A percentile compares a stretch with the other conserved stretches of the same genome.
phyloP scores from a whole-genome alignment of 2,329 filamentous ascomycete species.

The Fusarium miscanthi region DNA sequence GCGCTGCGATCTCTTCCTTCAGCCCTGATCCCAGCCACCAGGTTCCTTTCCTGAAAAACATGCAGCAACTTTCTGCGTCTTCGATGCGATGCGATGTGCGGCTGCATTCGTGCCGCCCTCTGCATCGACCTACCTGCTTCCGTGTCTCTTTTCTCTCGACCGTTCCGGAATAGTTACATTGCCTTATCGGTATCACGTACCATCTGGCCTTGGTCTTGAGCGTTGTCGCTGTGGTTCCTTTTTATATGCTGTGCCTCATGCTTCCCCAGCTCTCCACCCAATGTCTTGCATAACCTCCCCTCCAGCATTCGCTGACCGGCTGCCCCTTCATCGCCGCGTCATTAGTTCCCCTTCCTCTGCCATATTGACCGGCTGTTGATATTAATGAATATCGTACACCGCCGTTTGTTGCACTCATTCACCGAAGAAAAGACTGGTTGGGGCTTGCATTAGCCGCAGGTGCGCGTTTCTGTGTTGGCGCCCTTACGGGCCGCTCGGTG shows the following conservation, averaged over 20 bases:
- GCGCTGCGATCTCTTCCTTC: slow-evolving; percentile 34
- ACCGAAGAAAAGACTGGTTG: slow-evolving; percentile 11
- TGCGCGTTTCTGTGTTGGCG: slow-evolving; percentile 29
- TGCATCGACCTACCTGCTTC: slow-evolving; percentile 20
- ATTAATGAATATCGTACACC: slow-evolving; percentile 33
- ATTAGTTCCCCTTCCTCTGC: slow-evolving; percentile 11
- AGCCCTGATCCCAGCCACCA: slow-evolving; percentile 33
- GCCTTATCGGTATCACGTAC: slow-evolving; percentile 15
- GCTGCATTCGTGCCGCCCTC: slow-evolving; percentile 25
- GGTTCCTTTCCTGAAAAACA: slow-evolving; percentile 22
- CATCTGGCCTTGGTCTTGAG: background rate
- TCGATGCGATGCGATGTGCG: background rate
- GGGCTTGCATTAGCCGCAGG: slow-evolving; percentile 41
- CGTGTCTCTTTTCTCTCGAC: background rate
- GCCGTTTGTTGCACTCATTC: slow-evolving; percentile 38
- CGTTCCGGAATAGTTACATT: background rate
- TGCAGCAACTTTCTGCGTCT: slow-evolving; percentile 25
- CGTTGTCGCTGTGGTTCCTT: slow-evolving; percentile 8
- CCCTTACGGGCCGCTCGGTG: slow-evolving; percentile 31
- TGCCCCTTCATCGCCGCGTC: slow-evolving; percentile 25
- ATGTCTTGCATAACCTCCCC: slow-evolving; percentile 43
- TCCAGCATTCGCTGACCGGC: slow-evolving; percentile 39
- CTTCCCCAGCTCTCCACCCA: slow-evolving; percentile 33
- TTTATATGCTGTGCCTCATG: slow-evolving; percentile 28
- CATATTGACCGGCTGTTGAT: slow-evolving; percentile 29